Conservation (phyloP, 129 eudicot genomes). For the Solidago caesia region DNA sequence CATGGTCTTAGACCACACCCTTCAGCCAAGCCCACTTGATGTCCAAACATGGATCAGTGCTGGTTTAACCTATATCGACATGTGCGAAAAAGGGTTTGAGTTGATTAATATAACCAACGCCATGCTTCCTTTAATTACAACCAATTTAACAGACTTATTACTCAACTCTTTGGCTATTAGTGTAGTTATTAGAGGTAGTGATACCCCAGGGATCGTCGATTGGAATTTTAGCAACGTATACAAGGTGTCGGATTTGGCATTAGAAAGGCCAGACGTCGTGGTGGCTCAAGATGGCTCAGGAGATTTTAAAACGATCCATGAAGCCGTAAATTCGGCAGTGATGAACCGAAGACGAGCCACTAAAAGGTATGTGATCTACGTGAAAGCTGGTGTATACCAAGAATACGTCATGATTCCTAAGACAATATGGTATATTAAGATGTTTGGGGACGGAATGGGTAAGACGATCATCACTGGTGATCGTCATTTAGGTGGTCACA, state of each 20-base stretch:
- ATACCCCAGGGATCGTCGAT: neutral
- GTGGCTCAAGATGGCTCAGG: constrained; percentile 35
- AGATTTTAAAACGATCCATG: constrained; percentile 23
- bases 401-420: constrained; percentile 36
- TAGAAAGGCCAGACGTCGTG: constrained; percentile 14
- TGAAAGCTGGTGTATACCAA: constrained; percentile 53
- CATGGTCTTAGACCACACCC: constrained; percentile 22
- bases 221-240: neutral
- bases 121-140: constrained; percentile 1
- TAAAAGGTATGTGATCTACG: constrained; percentile 45
- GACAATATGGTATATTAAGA: constrained; percentile 29
- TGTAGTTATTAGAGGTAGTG: constrained; percentile 8
- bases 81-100: constrained; percentile 31
- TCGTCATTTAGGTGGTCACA: constrained; percentile 14
- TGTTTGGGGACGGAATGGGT: constrained; percentile 61
- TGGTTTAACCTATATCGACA: constrained; percentile 19
- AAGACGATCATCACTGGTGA: constrained; percentile 48
- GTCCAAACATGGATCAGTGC: constrained; percentile 32
- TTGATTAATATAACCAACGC: constrained; percentile 8
- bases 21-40: constrained; percentile 16
- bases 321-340: constrained; percentile 13
- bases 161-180: constrained; percentile 30
- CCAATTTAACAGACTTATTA: constrained; percentile 22
- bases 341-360: neutral
- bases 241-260: neutral